Evolutionary conservation across 2,329 filamentous ascomycete genomes (phyloP).

Genomic region (Sclerotinia glacialis): DNA sequence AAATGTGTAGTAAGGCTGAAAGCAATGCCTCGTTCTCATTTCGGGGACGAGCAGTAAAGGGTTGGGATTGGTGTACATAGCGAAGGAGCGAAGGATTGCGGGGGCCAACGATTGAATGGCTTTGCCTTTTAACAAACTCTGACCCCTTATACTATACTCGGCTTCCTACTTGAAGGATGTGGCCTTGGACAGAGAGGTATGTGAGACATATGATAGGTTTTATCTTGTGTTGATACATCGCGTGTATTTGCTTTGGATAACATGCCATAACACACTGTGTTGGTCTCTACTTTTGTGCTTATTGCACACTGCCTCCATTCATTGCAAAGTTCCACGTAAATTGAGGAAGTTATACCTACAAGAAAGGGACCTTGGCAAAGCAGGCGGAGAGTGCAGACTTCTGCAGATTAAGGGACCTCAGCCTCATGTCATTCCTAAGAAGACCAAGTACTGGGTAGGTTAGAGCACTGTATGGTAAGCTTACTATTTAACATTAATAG

Average conservation of each 20-base stretch:
- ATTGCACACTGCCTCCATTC: conserved; percentile 5
- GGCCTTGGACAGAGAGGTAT: too few species aligned
- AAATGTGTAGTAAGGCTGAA: conserved; percentile 17
- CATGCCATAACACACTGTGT: not conserved
- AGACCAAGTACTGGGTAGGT: not conserved
- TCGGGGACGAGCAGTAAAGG: not conserved
- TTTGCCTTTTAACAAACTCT: not conserved
- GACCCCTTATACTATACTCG: not conserved
- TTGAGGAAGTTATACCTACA: not conserved
- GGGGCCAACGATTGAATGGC: not conserved
- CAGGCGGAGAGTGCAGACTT: not conserved
- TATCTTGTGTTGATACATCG: not conserved
- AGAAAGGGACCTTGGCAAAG: not conserved
- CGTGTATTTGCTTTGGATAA: not conserved
- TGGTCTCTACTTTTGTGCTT: not conserved
- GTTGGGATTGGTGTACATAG: not conserved
- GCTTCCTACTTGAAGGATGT: not conserved
- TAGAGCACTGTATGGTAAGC: not conserved
- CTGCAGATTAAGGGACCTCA: not conserved
- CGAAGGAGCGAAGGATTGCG: conserved; percentile 11
- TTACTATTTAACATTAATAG: not conserved
- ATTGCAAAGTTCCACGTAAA: not conserved
- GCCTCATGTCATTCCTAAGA: conserved; percentile 1
- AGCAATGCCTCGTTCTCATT: conserved; percentile 9
- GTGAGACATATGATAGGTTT: not conserved